Percentiles rank a stretch among this genome's conserved stretches.
phyloP scores from a whole-genome alignment of 441 rosid species.

The Rhodomyrtus psidioides region DNA sequence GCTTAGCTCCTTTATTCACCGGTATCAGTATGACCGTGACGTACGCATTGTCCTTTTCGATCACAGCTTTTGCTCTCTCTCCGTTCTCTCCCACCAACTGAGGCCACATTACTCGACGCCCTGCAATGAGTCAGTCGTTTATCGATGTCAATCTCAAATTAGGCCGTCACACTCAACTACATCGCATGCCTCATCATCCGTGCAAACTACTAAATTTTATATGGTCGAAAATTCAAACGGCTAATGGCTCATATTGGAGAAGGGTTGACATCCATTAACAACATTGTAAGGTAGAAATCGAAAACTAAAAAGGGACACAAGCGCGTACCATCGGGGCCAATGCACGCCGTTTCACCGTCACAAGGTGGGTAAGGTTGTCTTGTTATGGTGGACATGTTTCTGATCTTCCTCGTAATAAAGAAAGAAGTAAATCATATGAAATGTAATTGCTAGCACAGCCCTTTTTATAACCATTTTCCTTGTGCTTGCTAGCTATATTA shows the following conservation, averaged over 20 bases:
- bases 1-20: accelerated
- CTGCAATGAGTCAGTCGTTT: background rate
- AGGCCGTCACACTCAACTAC: background rate
- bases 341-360: background rate
- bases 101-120: background rate
- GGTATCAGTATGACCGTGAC: too few species aligned
- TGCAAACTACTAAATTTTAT: background rate
- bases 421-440: background rate
- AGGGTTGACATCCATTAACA: too few species aligned
- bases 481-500: background rate
- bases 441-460: background rate
- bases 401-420: background rate
- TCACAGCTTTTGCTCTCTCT: background rate
- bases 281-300: background rate
- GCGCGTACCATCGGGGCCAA: background rate
- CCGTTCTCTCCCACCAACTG: background rate
- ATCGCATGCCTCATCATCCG: background rate
- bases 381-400: background rate
- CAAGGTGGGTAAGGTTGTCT: background rate
- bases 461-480: background rate
- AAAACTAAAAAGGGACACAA: background rate
- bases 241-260: background rate
- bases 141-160: background rate
- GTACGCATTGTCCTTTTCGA: too few species aligned
- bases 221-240: background rate